These are phyloP conservation scores for Mrakia blollopis DNA, from an alignment of 768 basidiomycete species.

Conservation along the genomic window DNA sequence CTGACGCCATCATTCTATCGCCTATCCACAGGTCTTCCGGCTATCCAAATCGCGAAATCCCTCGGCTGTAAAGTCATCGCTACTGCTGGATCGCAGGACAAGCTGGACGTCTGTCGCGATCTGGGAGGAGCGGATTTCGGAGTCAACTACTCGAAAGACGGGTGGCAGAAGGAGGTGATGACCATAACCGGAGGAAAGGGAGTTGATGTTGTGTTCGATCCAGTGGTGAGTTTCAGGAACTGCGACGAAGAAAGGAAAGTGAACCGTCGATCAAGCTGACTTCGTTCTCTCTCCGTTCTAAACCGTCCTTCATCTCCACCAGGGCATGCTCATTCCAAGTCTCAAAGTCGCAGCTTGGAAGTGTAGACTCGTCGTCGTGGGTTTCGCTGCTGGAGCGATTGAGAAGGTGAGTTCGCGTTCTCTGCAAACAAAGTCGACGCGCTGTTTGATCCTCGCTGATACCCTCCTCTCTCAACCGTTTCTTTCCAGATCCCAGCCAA, in stretches of 20 bases:
- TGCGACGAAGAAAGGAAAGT: too few species aligned
- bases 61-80: constrained; percentile 69
- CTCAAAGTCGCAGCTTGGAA: constrained; percentile 94
- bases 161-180: constrained; percentile 88
- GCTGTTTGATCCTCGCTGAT: neutral
- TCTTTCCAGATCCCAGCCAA: constrained; percentile 65
- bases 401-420: constrained; percentile 58
- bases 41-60: constrained; percentile 81
- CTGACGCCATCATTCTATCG: neutral
- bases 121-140: constrained; percentile 76
- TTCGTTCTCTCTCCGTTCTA: neutral
- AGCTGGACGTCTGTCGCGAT: constrained; percentile 69
- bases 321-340: constrained; percentile 54
- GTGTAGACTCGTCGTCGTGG: constrained; percentile 85
- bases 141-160: constrained; percentile 67
- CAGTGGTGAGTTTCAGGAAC: constrained; percentile 41
- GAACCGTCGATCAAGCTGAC: neutral
- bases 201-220: constrained; percentile 52
- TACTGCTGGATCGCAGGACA: constrained; percentile 59
- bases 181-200: constrained; percentile 77
- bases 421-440: neutral
- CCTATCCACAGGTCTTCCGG: constrained; percentile 53
- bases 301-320: neutral
- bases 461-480: neutral
- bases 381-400: constrained; percentile 78